phyloP scores from a whole-genome alignment of 208 protist genomes.

The Trypanosoma avium region DNA sequence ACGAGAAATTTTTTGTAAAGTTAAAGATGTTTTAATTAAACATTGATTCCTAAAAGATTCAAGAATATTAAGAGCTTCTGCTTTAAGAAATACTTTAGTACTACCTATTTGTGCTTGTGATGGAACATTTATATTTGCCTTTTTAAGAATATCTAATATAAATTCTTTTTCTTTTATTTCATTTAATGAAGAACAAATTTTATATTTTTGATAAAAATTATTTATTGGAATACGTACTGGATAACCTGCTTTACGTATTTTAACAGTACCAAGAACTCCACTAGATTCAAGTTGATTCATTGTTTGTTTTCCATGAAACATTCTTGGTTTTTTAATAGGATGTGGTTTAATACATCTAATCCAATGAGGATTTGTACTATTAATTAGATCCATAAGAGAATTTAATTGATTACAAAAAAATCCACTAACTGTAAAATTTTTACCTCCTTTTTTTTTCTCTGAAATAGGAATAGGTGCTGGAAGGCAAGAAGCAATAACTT shows the following conservation, averaged over 20 bases:
- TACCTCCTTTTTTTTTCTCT: conserved; percentile 13
- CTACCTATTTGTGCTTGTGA: conserved; percentile 25
- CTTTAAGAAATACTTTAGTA: conserved; percentile 45
- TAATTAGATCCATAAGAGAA: conserved; percentile 35
- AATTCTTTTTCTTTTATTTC: background rate
- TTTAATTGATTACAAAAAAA: conserved; percentile 36
- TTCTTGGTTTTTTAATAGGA: conserved; percentile 33
- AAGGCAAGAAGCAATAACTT: conserved; percentile 19
- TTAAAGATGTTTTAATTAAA: conserved; percentile 7
- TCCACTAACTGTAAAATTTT: conserved; percentile 28
- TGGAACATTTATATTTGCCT: conserved; percentile 2
- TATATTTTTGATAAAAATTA: conserved; percentile 28
- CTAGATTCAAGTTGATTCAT: conserved; percentile 44
- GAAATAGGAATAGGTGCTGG: conserved; percentile 28
- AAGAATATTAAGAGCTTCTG: conserved; percentile 28
- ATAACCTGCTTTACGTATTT: conserved; percentile 46
- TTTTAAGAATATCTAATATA: conserved; percentile 16
- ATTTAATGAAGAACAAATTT: conserved; percentile 22
- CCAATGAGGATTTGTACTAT: conserved; percentile 46
- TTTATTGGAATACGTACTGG: conserved; percentile 31
- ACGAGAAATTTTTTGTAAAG: conserved; percentile 9
- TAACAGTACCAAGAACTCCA: conserved; percentile 48
- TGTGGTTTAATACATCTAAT: conserved; percentile 53
- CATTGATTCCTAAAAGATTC: conserved; percentile 18
- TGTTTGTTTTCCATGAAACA: conserved; percentile 30